Evolutionary conservation across 2,329 filamentous ascomycete genomes (phyloP).

Genomic region (Aspergillus puulaauensis): DNA sequence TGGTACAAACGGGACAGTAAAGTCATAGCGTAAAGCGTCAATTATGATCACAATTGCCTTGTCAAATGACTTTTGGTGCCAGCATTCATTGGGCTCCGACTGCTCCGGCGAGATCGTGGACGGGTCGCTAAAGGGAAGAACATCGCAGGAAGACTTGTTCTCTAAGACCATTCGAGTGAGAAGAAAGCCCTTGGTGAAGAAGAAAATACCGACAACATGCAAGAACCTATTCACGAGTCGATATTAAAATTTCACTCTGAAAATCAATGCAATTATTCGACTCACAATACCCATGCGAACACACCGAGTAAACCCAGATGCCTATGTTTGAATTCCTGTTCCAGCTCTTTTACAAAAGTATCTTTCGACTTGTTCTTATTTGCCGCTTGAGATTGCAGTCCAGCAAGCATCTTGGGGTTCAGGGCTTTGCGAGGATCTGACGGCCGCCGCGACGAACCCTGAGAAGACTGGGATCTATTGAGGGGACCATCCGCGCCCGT

Average conservation of each 20-base stretch:
- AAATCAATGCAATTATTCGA: slow-evolving; percentile 7
- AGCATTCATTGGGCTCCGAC: slow-evolving; percentile 68
- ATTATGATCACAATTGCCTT: slow-evolving; percentile 88
- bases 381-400: slow-evolving; percentile 15
- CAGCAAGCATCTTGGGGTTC: slow-evolving; percentile 11
- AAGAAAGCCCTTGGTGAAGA: slow-evolving; percentile 94
- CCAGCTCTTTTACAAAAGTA: slow-evolving; percentile 28
- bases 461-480: slow-evolving; percentile 3
- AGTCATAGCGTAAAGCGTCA: slow-evolving; percentile 94
- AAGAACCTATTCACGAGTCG: slow-evolving; percentile 52
- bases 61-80: slow-evolving; percentile 92
- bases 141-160: slow-evolving; percentile 68
- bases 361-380: slow-evolving; percentile 29
- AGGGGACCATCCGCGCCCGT: slow-evolving; percentile 6
- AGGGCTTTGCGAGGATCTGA: slow-evolving; percentile 14
- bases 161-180: slow-evolving; percentile 80
- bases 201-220: slow-evolving; percentile 77
- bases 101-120: slow-evolving; percentile 14
- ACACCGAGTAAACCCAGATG: slow-evolving; percentile 40
- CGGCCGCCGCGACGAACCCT: slow-evolving; percentile 7
- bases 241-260: neutral
- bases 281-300: slow-evolving; percentile 44
- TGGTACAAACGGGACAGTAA: slow-evolving; percentile 74
- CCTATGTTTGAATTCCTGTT: slow-evolving; percentile 39
- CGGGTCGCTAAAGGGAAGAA: slow-evolving; percentile 62